Conservation (phyloP, 768 basidiomycete species). For the Sporobolomyces phaffii region DNA sequence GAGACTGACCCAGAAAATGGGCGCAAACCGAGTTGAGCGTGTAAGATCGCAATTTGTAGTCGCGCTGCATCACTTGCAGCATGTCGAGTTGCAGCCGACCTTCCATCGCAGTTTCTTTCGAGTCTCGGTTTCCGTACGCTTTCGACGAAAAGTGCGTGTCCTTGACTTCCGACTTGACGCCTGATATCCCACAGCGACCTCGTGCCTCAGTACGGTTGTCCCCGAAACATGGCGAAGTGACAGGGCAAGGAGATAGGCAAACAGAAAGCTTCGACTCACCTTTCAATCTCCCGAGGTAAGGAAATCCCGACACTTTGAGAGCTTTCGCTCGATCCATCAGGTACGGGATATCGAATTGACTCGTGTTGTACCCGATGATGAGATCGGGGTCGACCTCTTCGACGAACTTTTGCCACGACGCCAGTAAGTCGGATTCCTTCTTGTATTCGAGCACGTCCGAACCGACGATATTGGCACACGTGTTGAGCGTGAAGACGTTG, state of each 20-base stretch:
- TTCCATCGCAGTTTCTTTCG: constrained; percentile 83
- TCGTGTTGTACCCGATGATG: constrained; percentile 90
- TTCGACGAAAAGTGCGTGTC: constrained; percentile 97
- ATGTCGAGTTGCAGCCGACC: constrained; percentile 93
- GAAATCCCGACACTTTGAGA: constrained; percentile 64
- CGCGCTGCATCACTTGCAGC: constrained; percentile 95
- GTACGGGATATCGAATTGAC: constrained; percentile 94
- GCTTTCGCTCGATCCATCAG: constrained; percentile 84
- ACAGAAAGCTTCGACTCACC: constrained; percentile 50
- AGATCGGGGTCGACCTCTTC: constrained; percentile 88
- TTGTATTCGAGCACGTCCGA: constrained; percentile 84
- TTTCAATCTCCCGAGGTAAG: constrained; percentile 66
- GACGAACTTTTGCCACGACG: constrained; percentile 83
- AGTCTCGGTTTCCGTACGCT: constrained; percentile 93
- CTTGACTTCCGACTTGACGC: constrained; percentile 69
- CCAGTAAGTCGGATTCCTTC: constrained; percentile 66
- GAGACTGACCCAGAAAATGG: constrained; percentile 64
- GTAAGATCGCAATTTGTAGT: constrained; percentile 93
- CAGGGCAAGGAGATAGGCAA: background rate
- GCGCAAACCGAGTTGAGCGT: constrained; percentile 97
- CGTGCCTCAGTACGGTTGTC: too few relatives aligned
- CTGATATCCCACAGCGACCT: constrained; percentile 49
- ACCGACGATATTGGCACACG: constrained; percentile 93
- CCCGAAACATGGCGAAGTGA: too few relatives aligned
- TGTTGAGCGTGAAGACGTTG: constrained; percentile 91